Evolutionary conservation across 805 yeast species (phyloP).

Genomic region (Kodamaea kaohsiungensis): DNA sequence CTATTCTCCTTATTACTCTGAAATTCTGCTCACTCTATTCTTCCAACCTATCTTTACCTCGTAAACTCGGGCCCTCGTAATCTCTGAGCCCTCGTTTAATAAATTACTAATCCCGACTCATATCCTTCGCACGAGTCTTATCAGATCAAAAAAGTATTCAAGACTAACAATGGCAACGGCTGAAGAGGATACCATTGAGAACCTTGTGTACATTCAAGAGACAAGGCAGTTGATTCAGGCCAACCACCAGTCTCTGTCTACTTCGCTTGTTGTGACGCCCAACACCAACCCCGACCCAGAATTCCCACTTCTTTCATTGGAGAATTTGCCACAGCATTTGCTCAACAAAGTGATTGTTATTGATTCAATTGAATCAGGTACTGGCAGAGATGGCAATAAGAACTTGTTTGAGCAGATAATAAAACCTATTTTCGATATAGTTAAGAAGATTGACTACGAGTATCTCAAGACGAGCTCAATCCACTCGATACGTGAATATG

Average conservation of each 20-base stretch:
- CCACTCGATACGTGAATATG: conserved; percentile 42
- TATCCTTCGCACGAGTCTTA: not conserved
- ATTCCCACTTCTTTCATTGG: not conserved
- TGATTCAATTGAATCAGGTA: conserved; percentile 55
- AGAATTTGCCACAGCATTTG: conserved; percentile 7
- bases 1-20: no score
- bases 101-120: not conserved
- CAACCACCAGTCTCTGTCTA: conserved; percentile 1
- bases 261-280: not conserved
- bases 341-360: conserved; percentile 30
- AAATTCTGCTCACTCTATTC: no score
- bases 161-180: not conserved
- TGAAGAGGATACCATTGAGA: conserved; percentile 1
- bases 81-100: not conserved
- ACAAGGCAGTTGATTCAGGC: conserved; percentile 7
- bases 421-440: conserved; percentile 45
- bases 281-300: not conserved
- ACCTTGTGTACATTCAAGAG: conserved; percentile 7
- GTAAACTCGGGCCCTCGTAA: not conserved
- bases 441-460: conserved; percentile 33
- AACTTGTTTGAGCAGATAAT: conserved; percentile 46
- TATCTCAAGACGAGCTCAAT: conserved; percentile 46
- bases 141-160: not conserved
- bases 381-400: conserved; percentile 30
- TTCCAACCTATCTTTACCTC: no score